Conservation (phyloP, 192 early-diverging fungal species). For the Piromyces sp. region DNA sequence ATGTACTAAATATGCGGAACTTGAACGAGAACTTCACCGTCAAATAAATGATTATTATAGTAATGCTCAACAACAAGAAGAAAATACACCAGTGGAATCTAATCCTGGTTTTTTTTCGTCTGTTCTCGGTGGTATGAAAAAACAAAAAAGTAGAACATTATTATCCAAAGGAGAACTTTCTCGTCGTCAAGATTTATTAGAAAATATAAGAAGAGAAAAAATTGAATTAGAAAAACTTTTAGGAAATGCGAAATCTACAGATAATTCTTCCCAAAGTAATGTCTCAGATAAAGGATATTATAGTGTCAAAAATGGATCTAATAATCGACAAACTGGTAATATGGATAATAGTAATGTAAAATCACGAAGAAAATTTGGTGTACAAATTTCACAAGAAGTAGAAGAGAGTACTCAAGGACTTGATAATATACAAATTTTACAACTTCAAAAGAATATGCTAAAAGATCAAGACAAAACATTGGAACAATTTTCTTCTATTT, state of each 20-base stretch:
- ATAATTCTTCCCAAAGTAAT: background rate
- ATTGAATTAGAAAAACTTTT: background rate
- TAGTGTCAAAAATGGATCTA: too few relatives aligned
- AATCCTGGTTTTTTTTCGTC: background rate
- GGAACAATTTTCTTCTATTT: constrained; percentile 50
- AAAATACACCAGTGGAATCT: background rate
- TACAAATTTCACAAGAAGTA: constrained; percentile 41
- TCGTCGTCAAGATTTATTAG: constrained; percentile 61
- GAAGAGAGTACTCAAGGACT: constrained; percentile 51
- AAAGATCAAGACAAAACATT: constrained; percentile 63
- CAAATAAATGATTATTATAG: background rate
- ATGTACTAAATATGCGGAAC: background rate
- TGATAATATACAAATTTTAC: constrained; percentile 55
- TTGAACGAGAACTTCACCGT: background rate
- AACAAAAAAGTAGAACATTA: background rate
- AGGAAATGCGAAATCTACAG: background rate
- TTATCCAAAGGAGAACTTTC: constrained; percentile 56
- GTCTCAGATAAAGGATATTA: too few relatives aligned
- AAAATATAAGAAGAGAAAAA: constrained; percentile 45
- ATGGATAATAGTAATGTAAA: background rate
- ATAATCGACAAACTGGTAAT: background rate
- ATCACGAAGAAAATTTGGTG: background rate
- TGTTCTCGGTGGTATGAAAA: background rate
- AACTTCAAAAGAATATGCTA: constrained; percentile 64
- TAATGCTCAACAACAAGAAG: background rate